A percentile compares a stretch with the other conserved stretches of the same genome.
Conservation (phyloP, 208 protist genomes). For the Kentomonas sorsogonicus region DNA sequence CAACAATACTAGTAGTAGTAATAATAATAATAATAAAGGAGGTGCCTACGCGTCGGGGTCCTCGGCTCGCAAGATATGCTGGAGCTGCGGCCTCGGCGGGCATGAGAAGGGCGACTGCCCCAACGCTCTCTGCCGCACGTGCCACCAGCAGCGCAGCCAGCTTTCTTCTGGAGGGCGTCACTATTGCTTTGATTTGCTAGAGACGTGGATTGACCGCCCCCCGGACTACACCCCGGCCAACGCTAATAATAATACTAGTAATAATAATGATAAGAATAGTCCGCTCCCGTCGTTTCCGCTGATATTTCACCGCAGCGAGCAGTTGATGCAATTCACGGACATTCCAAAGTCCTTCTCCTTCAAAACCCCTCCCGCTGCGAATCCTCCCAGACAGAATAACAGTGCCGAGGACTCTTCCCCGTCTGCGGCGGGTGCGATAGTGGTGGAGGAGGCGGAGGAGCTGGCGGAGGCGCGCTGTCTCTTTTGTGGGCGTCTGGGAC, state of each 20-base stretch:
- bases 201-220: neutral
- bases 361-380: too few relatives aligned
- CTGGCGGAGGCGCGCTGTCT: neutral
- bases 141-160: neutral
- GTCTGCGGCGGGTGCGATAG: too few relatives aligned
- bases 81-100: neutral
- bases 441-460: too few relatives aligned
- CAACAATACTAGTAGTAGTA: neutral
- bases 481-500: neutral
- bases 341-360: too few relatives aligned
- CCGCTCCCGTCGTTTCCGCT: too few relatives aligned
- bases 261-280: constrained; percentile 1
- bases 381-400: too few relatives aligned
- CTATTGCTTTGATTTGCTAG: neutral
- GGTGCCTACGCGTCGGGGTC: neutral
- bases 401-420: too few relatives aligned
- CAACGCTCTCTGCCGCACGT: neutral
- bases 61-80: neutral
- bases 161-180: neutral
- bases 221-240: neutral
- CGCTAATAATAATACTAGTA: neutral
- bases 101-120: constrained; percentile 1
- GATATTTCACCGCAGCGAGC: too few relatives aligned
- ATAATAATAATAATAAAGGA: constrained; percentile 4
- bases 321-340: too few relatives aligned